Evolutionary conservation across 2,329 filamentous ascomycete genomes (phyloP).

Genomic region (Pseudogymnoascus sp.): DNA sequence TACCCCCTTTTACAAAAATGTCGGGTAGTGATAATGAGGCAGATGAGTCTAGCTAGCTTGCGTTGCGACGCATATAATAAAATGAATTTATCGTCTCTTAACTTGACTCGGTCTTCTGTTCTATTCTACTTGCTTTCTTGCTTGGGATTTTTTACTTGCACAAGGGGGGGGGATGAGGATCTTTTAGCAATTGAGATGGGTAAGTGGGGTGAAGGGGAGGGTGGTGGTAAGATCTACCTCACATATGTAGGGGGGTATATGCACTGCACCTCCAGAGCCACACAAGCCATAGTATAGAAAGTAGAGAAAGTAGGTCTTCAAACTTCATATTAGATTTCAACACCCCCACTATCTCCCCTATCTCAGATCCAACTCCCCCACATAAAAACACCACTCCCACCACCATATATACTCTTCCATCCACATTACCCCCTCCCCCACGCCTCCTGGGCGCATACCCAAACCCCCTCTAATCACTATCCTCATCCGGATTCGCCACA

Average conservation of each 20-base stretch:
- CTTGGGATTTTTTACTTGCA: background rate
- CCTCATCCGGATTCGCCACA: conserved; percentile 71
- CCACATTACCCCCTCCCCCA: background rate
- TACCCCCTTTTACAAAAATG: background rate
- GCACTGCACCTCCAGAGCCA: background rate
- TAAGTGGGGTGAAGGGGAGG: too few species aligned
- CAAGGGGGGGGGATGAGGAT: too few species aligned
- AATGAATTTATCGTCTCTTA: background rate
- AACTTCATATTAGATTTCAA: background rate
- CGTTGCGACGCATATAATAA: background rate
- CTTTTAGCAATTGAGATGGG: too few species aligned
- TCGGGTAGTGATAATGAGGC: background rate
- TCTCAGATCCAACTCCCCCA: background rate
- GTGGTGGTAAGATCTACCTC: background rate
- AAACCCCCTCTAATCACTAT: conserved; percentile 25
- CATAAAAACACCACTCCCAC: background rate
- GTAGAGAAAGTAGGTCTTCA: background rate
- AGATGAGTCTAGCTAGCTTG: background rate
- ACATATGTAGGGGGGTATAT: background rate
- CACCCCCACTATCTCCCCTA: background rate
- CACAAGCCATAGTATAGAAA: background rate
- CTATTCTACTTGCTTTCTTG: background rate
- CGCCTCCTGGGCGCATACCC: background rate
- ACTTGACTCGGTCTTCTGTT: background rate
- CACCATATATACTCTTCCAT: background rate